These are phyloP conservation scores for Paragyromitra xinjiangensis DNA, from an alignment of 495 filamentous ascomycete species.

Conservation along the genomic window DNA sequence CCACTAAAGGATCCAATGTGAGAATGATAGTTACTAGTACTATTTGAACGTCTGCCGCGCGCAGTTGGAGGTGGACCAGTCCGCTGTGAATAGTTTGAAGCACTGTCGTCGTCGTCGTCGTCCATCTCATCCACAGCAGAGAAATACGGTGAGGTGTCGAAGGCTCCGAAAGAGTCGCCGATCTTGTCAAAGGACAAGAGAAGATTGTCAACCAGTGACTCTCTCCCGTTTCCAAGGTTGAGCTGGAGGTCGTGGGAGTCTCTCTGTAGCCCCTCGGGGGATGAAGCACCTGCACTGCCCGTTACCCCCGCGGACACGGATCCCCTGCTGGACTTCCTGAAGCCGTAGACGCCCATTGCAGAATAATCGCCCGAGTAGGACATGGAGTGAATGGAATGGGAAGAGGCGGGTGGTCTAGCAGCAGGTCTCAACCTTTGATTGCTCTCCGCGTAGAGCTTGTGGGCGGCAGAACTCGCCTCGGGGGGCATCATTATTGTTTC, in stretches of 20 bases:
- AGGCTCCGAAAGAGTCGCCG: conserved; percentile 60
- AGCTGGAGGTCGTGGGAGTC: conserved; percentile 92
- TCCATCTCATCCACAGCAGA: conserved; percentile 57
- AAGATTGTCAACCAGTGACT: conserved; percentile 92
- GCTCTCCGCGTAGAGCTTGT: conserved; percentile 49
- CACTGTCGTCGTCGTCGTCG: conserved; percentile 60
- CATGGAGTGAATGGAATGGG: conserved; percentile 40
- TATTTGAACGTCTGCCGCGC: conserved; percentile 54
- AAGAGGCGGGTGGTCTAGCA: conserved; percentile 46
- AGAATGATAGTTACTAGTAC: conserved; percentile 53
- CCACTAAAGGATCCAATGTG: conserved; percentile 47
- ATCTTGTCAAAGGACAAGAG: conserved; percentile 85
- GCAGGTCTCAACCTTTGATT: conserved; percentile 54
- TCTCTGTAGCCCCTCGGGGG: conserved; percentile 47
- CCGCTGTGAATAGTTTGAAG: conserved; percentile 58
- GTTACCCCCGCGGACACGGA: conserved; percentile 44
- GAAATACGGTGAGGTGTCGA: conserved; percentile 57
- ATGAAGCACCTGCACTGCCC: conserved; percentile 43
- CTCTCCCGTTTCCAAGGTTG: conserved; percentile 75
- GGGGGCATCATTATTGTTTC: conserved; percentile 52
- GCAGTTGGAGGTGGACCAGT: conserved; percentile 53
- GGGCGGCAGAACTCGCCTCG: conserved; percentile 49
- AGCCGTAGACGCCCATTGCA: conserved; percentile 54
- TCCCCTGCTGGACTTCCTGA: conserved; percentile 54
- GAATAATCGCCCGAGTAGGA: conserved; percentile 49